These are phyloP conservation scores for Nannochloropsis granulata DNA, from an alignment of 108 stramenopile genomes.

Conservation along the genomic window DNA sequence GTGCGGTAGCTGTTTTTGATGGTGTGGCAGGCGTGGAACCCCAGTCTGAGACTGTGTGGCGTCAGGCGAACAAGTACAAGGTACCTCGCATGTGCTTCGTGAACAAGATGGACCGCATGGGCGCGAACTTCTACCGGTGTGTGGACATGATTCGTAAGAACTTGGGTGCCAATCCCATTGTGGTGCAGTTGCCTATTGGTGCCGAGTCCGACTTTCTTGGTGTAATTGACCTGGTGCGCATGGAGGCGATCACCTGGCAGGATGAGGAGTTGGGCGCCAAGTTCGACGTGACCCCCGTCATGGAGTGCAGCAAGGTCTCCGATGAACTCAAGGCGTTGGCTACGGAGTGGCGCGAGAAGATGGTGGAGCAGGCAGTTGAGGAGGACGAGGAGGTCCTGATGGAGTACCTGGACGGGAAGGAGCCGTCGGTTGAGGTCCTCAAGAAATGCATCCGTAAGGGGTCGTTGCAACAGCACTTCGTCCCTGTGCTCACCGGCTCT, in stretches of 20 bases:
- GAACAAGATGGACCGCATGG: conserved; percentile 98
- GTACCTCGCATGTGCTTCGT: conserved; percentile 77
- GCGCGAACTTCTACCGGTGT: conserved; percentile 58
- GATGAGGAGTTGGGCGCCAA: conserved; percentile 92
- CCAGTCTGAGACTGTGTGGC: conserved; percentile 94
- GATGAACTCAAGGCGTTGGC: conserved; percentile 31
- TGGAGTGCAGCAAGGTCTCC: conserved; percentile 53
- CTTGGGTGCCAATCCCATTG: conserved; percentile 65
- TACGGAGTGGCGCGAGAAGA: conserved; percentile 27
- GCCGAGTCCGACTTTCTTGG: conserved; percentile 77
- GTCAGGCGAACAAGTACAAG: conserved; percentile 59
- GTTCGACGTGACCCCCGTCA: conserved; percentile 73
- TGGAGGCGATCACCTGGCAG: conserved; percentile 72
- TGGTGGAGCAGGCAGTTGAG: conserved; percentile 37
- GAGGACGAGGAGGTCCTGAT: conserved; percentile 28
- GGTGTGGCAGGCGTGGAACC: conserved; percentile 96
- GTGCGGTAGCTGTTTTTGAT: conserved; percentile 89
- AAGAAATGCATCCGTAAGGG: conserved; percentile 77
- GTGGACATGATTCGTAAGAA: not conserved
- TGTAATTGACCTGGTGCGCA: conserved; percentile 73
- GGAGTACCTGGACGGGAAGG: conserved; percentile 34
- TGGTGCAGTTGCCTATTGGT: conserved; percentile 87
- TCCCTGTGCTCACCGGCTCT: conserved; percentile 31
- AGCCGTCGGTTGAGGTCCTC: conserved; percentile 47
- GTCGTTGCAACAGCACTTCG: conserved; percentile 54